Conservation (phyloP, 1,284 basidiomycete genomes). For the Vanrija sp. region DNA sequence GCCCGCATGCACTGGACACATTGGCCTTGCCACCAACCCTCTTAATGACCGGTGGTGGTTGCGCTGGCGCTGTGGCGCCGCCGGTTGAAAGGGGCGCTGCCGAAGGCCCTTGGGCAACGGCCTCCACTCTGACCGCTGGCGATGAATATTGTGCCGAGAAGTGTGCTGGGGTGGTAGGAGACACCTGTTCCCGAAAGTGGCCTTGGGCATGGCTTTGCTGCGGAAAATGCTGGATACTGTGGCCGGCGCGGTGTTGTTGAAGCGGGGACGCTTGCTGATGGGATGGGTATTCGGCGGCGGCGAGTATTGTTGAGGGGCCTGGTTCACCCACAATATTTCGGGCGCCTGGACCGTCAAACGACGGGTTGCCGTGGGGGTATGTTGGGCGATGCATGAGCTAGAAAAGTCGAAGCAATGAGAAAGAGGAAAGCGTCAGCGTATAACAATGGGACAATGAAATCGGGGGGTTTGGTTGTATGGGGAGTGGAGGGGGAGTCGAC, state of each 20-base stretch:
- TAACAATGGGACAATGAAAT: neutral
- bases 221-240: no score
- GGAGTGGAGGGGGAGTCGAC: neutral
- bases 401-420: neutral
- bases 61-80: neutral
- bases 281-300: neutral
- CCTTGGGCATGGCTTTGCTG: no score
- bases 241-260: neutral
- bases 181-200: no score
- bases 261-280: neutral
- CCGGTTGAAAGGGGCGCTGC: no score
- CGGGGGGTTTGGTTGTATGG: no score
- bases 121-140: no score
- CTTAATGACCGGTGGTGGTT: conserved; percentile 10
- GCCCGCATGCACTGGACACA: conserved; percentile 39
- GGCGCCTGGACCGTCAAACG: conserved; percentile 26
- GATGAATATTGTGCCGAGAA: no score
- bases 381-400: conserved; percentile 3
- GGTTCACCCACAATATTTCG: conserved; percentile 20
- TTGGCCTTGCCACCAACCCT: conserved; percentile 32
- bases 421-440: neutral
- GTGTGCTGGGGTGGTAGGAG: no score
- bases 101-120: no score
- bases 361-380: neutral
- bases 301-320: conserved; percentile 1